A percentile compares a stretch with the other conserved stretches of the same genome.
Conservation (phyloP, 805 yeast species). For the Cyberlindnera saturnus region DNA sequence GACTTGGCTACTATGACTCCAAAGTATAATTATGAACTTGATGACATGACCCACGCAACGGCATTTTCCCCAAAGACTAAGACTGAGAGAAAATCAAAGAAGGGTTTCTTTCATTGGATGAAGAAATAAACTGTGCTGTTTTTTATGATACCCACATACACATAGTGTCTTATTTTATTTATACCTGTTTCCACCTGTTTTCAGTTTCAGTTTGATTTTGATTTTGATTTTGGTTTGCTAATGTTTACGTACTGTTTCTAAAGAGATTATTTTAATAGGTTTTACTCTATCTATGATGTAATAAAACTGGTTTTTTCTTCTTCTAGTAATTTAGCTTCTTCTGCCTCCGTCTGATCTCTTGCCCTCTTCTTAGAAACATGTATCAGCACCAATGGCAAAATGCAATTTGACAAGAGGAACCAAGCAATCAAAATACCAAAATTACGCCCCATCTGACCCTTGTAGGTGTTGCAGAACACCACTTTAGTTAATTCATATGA, state of each 20-base stretch:
- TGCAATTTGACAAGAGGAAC: constrained; percentile 41
- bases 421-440: constrained; percentile 55
- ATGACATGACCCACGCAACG: constrained; percentile 30
- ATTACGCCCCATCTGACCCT: constrained; percentile 52
- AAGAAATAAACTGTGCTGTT: constrained; percentile 4
- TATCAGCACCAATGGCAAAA: constrained; percentile 39
- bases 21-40: constrained; percentile 56
- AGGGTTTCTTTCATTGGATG: constrained; percentile 10
- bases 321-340: not conserved
- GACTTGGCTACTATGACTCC: constrained; percentile 22
- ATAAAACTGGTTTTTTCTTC: too few relatives aligned
- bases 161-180: not conserved
- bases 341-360: constrained; percentile 8
- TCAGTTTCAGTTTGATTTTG: too few relatives aligned
- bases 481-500: constrained; percentile 55
- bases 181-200: not conserved
- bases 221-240: too few relatives aligned
- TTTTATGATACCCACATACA: not conserved
- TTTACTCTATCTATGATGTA: too few relatives aligned
- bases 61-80: not conserved
- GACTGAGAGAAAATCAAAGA: constrained; percentile 7
- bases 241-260: too few relatives aligned
- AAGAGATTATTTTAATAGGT: too few relatives aligned
- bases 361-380: constrained; percentile 12
- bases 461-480: constrained; percentile 48